Percentiles rank a stretch among this genome's conserved stretches.
These are phyloP conservation scores for Crithidia expoeki DNA, from an alignment of 208 protist genomes.

Conservation along the genomic window DNA sequence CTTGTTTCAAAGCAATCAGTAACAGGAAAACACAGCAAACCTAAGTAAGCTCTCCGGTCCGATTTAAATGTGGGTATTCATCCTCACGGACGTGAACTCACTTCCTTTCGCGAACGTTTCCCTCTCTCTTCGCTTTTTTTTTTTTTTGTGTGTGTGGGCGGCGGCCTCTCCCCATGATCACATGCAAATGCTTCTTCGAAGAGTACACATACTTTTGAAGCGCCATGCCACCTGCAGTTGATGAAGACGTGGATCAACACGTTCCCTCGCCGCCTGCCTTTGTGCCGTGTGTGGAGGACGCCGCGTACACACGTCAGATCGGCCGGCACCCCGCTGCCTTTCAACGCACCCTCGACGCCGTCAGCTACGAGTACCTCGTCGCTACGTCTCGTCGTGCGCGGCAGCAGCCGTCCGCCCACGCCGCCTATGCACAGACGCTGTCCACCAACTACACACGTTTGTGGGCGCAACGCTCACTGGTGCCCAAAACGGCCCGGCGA, in stretches of 20 bases:
- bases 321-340: conserved; percentile 35
- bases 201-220: too few species aligned
- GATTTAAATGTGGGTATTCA: too few species aligned
- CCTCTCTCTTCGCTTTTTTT: not conserved
- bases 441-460: conserved; percentile 26
- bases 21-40: too few species aligned
- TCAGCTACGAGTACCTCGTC: conserved; percentile 21
- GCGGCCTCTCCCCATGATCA: too few species aligned
- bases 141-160: not conserved
- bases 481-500: conserved; percentile 31
- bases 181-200: too few species aligned
- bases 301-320: conserved; percentile 24
- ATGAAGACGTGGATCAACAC: not conserved
- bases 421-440: conserved; percentile 2
- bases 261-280: conserved; percentile 23
- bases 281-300: conserved; percentile 62
- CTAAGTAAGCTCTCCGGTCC: too few species aligned
- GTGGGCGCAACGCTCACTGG: conserved; percentile 23
- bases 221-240: not conserved
- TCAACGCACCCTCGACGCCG: conserved; percentile 45
- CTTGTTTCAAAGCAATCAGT: too few species aligned
- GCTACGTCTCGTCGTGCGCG: conserved; percentile 14
- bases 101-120: not conserved
- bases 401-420: not conserved
- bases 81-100: too few species aligned